phyloP scores from a whole-genome alignment of 2,329 filamentous ascomycete genomes.

The Neofusicoccum cordaticola region DNA sequence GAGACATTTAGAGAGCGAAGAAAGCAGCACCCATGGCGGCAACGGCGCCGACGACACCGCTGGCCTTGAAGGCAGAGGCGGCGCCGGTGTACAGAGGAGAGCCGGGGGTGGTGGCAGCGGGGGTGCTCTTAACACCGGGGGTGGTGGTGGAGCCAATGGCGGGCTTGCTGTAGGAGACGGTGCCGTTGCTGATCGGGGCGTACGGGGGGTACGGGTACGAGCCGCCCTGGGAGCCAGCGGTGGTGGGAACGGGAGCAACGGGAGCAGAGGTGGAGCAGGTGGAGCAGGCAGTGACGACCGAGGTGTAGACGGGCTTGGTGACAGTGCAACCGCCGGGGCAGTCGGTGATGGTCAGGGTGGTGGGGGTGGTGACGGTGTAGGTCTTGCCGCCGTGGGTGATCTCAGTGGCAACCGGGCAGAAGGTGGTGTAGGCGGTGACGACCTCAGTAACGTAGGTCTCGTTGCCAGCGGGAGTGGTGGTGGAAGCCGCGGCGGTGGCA shows the following conservation, averaged over 20 bases:
- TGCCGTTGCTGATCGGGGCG: conserved; percentile 31
- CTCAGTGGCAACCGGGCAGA: conserved; percentile 25
- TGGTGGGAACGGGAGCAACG: neutral
- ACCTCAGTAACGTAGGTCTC: conserved; percentile 31
- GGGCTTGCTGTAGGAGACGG: conserved; percentile 26
- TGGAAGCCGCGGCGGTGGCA: conserved; percentile 16
- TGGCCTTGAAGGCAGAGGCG: conserved; percentile 44
- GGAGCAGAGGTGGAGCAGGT: neutral
- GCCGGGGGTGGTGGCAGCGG: conserved; percentile 29
- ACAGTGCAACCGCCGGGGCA: conserved; percentile 24
- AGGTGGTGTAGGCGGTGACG: conserved; percentile 32
- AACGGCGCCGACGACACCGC: conserved; percentile 46
- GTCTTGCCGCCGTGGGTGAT: conserved; percentile 11
- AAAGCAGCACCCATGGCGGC: conserved; percentile 13
- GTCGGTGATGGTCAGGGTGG: conserved; percentile 24
- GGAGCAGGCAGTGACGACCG: conserved; percentile 14
- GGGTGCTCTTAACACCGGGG: conserved; percentile 25
- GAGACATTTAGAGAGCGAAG: conserved; percentile 14
- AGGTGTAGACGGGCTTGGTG: conserved; percentile 24
- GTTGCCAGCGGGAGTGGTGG: conserved; percentile 25
- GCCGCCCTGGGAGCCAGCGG: conserved; percentile 18
- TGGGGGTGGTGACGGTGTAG: conserved; percentile 15
- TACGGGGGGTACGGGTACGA: conserved; percentile 23
- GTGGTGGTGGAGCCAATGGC: conserved; percentile 20
- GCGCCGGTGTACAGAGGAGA: conserved; percentile 47